Evolutionary conservation across 257 asterid genomes (phyloP).

Genomic region (Ilex aquifolium): DNA sequence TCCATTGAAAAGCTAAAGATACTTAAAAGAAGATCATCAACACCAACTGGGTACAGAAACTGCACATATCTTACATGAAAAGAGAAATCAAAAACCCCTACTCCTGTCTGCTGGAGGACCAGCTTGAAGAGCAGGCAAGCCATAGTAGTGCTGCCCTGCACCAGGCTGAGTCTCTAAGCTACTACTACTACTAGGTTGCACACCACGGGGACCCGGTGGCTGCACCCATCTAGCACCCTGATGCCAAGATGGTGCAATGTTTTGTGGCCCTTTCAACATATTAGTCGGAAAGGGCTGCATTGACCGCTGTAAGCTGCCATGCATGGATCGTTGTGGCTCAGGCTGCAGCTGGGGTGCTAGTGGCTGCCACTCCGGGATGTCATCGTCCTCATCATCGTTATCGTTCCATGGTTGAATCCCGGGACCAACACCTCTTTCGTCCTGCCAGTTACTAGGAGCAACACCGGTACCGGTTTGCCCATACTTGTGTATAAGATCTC

Average conservation of each 20-base stretch:
- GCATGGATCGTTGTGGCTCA: neutral
- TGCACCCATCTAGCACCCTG: conserved; percentile 19
- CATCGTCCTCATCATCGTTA: conserved; percentile 55
- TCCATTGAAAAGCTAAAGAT: neutral
- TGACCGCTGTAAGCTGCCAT: conserved; percentile 20
- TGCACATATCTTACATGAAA: neutral
- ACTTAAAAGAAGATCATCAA: no score
- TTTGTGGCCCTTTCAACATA: neutral
- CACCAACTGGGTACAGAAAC: neutral
- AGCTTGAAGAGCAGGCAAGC: conserved; percentile 4
- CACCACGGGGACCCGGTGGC: neutral
- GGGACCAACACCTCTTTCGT: conserved; percentile 20
- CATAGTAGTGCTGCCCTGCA: conserved; percentile 10
- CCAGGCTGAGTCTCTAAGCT: neutral
- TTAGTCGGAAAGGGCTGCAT: neutral
- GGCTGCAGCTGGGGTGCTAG: conserved; percentile 28
- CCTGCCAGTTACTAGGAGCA: conserved; percentile 9
- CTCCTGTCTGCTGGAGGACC: conserved; percentile 9
- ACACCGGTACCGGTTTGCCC: conserved; percentile 50
- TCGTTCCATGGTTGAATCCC: conserved; percentile 73
- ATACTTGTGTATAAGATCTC: conserved; percentile 80
- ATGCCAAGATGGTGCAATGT: conserved; percentile 1
- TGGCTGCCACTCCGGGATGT: conserved; percentile 88
- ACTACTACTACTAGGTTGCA: no score
- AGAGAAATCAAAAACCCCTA: conserved; percentile 23